A percentile compares a stretch with the other conserved stretches of the same genome.
Conservation (phyloP, 345 rosid genomes). For the Toxicodendron radicans region DNA sequence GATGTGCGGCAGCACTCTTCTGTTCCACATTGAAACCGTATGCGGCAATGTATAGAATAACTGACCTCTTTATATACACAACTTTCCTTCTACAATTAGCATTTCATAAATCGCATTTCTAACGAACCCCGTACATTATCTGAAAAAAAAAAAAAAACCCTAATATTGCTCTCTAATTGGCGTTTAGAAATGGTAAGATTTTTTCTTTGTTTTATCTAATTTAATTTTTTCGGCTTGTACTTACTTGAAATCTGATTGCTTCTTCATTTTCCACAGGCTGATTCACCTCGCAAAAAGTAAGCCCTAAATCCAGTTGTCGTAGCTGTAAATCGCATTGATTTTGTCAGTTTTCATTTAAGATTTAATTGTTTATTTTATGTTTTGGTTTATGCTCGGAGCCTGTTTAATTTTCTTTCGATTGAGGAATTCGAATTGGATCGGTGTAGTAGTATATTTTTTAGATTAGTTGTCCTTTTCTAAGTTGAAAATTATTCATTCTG, state of each 20-base stretch:
- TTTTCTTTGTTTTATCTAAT: background rate
- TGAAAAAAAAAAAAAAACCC: too few species aligned
- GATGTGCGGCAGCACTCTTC: background rate
- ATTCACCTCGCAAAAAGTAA: constrained; percentile 71
- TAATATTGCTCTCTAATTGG: too few species aligned
- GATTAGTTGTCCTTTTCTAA: too few species aligned
- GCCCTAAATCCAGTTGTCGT: constrained; percentile 8
- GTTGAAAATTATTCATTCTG: too few species aligned
- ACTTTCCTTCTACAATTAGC: too few species aligned
- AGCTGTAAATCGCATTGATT: background rate
- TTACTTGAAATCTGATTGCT: background rate
- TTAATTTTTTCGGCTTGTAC: too few species aligned
- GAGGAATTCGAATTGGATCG: too few species aligned
- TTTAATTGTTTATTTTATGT: background rate
- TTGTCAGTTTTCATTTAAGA: background rate
- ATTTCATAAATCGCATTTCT: too few species aligned
- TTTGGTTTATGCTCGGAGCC: background rate
- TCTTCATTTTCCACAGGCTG: constrained; percentile 45
- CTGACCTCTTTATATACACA: too few species aligned
- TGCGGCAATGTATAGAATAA: background rate
- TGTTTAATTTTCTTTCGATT: background rate
- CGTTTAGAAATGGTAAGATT: background rate
- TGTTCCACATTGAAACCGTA: background rate
- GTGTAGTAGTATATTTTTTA: background rate
- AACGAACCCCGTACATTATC: too few species aligned